These are phyloP conservation scores for Oxyria digyna DNA, from an alignment of 148 eudicot genomes.

Conservation along the genomic window DNA sequence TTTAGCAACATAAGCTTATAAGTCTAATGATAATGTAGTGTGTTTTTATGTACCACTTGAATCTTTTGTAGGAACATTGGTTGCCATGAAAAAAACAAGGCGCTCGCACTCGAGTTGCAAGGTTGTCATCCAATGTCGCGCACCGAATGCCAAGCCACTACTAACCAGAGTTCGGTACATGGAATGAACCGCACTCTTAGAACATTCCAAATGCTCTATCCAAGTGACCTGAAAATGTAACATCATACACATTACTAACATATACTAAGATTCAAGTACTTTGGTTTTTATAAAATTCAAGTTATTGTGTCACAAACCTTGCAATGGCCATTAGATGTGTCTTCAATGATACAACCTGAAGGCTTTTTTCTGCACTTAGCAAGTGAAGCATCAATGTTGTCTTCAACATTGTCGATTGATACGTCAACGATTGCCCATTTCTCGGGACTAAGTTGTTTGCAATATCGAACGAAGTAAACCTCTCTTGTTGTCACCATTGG, in stretches of 20 bases:
- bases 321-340: slow-evolving; percentile 75
- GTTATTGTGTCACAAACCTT: slow-evolving; percentile 32
- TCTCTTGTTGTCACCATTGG: slow-evolving; percentile 90
- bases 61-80: slow-evolving; percentile 87
- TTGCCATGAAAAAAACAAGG: slow-evolving; percentile 80
- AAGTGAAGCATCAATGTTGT: slow-evolving; percentile 27
- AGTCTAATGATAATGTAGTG: too few relatives aligned
- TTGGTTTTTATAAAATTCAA: neutral
- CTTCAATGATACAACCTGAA: slow-evolving; percentile 86
- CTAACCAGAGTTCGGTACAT: slow-evolving; percentile 65
- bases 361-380: slow-evolving; percentile 68
- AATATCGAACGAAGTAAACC: slow-evolving; percentile 76
- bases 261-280: neutral
- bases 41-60: slow-evolving; percentile 43
- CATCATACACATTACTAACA: slow-evolving; percentile 70
- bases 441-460: slow-evolving; percentile 68
- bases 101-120: slow-evolving; percentile 91
- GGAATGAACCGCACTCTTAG: slow-evolving; percentile 41
- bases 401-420: slow-evolving; percentile 47
- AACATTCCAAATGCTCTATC: slow-evolving; percentile 10
- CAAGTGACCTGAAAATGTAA: slow-evolving; percentile 39
- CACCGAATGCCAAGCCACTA: slow-evolving; percentile 86
- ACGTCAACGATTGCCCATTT: slow-evolving; percentile 95
- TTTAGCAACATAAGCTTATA: neutral
- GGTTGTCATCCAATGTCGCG: slow-evolving; percentile 81